Conservation (phyloP, 176 grass and related monocot species). For the Raddia distichophylla region DNA sequence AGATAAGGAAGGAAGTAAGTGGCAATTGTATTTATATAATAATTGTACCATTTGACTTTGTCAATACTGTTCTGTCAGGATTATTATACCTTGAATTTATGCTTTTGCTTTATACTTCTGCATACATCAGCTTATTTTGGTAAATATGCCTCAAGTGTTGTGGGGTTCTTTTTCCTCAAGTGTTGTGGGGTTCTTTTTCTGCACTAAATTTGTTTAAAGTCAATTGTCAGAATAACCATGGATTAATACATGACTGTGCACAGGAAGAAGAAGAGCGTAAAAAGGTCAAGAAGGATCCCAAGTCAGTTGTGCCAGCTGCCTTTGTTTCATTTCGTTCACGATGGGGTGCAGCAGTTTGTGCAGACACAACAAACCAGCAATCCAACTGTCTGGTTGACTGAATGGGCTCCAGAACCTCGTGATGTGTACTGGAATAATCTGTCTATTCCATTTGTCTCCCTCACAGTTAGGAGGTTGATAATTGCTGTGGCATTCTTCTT, state of each 20-base stretch:
- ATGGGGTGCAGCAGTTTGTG: slow-evolving; percentile 96
- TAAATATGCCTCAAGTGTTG: background rate
- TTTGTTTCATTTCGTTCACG: slow-evolving; percentile 92
- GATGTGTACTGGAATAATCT: slow-evolving; percentile 95
- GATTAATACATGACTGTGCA: slow-evolving; percentile 23
- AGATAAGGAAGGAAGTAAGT: slow-evolving; percentile 80
- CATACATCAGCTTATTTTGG: too few species aligned
- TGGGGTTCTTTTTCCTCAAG: too few species aligned
- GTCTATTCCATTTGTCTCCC: slow-evolving; percentile 86
- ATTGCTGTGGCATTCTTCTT: slow-evolving; percentile 89
- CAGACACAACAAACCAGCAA: slow-evolving; percentile 97
- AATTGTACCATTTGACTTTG: background rate
- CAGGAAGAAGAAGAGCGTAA: slow-evolving; percentile 82
- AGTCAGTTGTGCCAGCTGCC: slow-evolving; percentile 71
- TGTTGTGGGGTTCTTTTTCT: too few species aligned
- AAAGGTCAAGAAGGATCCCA: slow-evolving; percentile 79
- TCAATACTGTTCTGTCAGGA: background rate
- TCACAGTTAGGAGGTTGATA: slow-evolving; percentile 77
- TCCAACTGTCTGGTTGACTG: slow-evolving; percentile 88
- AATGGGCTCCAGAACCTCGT: slow-evolving; percentile 97
- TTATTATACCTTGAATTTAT: background rate
- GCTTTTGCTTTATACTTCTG: too few species aligned
- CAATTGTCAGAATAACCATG: slow-evolving; percentile 1
- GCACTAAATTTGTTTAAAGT: slow-evolving; percentile 24
- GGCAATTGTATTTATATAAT: background rate